These are phyloP conservation scores for Chernovozyma aurita DNA, from an alignment of 1,139 yeast species.

Conservation along the genomic window DNA sequence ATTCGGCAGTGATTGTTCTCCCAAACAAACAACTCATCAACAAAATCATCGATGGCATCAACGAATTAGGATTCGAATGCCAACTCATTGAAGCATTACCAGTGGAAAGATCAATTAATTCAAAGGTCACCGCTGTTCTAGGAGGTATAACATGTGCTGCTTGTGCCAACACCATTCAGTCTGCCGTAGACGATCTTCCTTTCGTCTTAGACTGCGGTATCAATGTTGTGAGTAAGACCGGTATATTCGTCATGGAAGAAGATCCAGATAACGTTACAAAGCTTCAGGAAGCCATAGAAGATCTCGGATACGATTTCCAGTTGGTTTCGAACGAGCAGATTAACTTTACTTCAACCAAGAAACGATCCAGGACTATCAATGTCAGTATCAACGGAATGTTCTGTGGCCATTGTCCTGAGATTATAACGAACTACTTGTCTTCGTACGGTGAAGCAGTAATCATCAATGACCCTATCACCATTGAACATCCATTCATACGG, in stretches of 20 bases:
- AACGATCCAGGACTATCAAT: constrained; percentile 50
- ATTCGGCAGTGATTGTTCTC: constrained; percentile 41
- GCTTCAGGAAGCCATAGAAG: constrained; percentile 51
- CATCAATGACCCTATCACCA: constrained; percentile 51
- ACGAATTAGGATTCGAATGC: constrained; percentile 56
- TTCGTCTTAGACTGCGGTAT: constrained; percentile 53
- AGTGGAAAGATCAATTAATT: constrained; percentile 42
- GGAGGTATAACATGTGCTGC: constrained; percentile 78
- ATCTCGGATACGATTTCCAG: constrained; percentile 63
- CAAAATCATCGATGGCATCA: constrained; percentile 39
- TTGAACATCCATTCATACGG: constrained; percentile 52
- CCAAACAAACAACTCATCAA: constrained; percentile 54
- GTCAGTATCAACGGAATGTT: constrained; percentile 64
- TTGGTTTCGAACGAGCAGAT: constrained; percentile 34
- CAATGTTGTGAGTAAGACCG: constrained; percentile 57
- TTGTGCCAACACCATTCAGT: constrained; percentile 54
- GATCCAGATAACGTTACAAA: constrained; percentile 24
- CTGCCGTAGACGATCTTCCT: constrained; percentile 46
- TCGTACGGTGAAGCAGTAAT: constrained; percentile 56
- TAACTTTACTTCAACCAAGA: constrained; percentile 43
- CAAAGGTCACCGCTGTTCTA: constrained; percentile 54
- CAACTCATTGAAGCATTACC: constrained; percentile 58
- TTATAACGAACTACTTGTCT: constrained; percentile 44
- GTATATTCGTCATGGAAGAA: constrained; percentile 51
- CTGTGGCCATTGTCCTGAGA: constrained; percentile 65